These are phyloP conservation scores for Cyclotella cryptica DNA, from an alignment of 108 stramenopile species.

Conservation along the genomic window DNA sequence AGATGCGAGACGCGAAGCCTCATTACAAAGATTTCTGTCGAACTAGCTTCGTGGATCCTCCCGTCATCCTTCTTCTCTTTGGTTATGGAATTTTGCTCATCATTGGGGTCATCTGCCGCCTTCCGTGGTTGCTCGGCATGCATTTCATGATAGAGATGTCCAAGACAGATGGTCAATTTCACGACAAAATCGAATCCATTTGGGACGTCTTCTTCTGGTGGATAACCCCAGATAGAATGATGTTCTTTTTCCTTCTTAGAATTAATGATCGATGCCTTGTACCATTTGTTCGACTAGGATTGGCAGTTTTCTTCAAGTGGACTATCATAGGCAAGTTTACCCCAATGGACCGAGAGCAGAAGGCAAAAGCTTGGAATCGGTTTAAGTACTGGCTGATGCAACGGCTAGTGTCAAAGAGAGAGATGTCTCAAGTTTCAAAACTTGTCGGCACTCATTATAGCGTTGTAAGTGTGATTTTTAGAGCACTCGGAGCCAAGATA, in stretches of 20 bases:
- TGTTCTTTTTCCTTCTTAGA: not conserved
- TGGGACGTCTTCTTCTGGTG: constrained; percentile 2
- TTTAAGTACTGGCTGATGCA: constrained; percentile 55
- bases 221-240: not conserved
- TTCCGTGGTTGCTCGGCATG: not conserved
- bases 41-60: not conserved
- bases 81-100: not conserved
- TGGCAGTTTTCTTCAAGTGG: constrained; percentile 62
- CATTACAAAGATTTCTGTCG: constrained; percentile 1
- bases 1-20: not conserved
- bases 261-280: not conserved
- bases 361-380: constrained; percentile 59
- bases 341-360: not conserved
- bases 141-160: not conserved
- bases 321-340: constrained; percentile 63
- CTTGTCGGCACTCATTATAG: constrained; percentile 70
- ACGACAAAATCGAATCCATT: not conserved
- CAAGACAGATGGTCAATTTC: not conserved
- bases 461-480: constrained; percentile 54
- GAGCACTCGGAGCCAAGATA: constrained; percentile 69
- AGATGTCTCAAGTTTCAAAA: constrained; percentile 55
- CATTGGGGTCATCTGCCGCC: constrained; percentile 1
- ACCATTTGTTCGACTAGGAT: constrained; percentile 28
- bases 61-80: not conserved
- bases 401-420: constrained; percentile 50